phyloP scores from a whole-genome alignment of 1,284 basidiomycete genomes.

The Tilletia indica region DNA sequence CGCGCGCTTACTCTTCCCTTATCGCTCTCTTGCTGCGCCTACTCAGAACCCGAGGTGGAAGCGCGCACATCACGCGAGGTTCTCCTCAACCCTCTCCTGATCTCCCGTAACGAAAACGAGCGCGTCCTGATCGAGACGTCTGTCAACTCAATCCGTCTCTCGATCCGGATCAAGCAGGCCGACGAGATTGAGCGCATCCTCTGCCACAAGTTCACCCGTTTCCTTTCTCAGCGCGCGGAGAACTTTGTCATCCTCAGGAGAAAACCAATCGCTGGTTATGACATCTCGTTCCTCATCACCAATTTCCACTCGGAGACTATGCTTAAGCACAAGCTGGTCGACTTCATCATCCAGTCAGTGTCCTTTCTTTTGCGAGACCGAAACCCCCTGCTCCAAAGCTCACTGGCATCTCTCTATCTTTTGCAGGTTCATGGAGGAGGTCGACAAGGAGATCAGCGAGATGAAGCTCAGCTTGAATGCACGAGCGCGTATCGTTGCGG shows the following conservation, averaged over 20 bases:
- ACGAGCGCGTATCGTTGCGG: conserved; percentile 92
- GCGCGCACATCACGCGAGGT: conserved; percentile 63
- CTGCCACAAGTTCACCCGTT: conserved; percentile 97
- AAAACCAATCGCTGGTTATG: conserved; percentile 88
- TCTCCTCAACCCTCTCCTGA: conserved; percentile 83
- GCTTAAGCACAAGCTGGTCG: conserved; percentile 98
- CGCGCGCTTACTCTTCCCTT: neutral
- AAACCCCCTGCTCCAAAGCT: neutral
- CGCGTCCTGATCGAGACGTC: conserved; percentile 93
- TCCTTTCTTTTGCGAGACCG: neutral
- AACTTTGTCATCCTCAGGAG: conserved; percentile 91
- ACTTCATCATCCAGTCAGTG: conserved; percentile 92
- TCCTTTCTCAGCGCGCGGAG: conserved; percentile 98
- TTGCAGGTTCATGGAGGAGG: conserved; percentile 91
- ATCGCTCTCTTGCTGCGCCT: too few relatives aligned
- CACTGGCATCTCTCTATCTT: neutral
- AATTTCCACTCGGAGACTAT: conserved; percentile 95
- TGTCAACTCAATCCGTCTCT: conserved; percentile 92
- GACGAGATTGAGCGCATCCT: conserved; percentile 98
- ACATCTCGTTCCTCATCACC: conserved; percentile 97
- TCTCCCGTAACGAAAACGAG: conserved; percentile 95
- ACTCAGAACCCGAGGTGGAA: conserved; percentile 67
- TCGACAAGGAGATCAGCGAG: conserved; percentile 82
- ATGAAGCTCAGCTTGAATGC: conserved; percentile 78
- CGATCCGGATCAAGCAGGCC: conserved; percentile 98